These are phyloP conservation scores for Sanguinoderma infundibulare DNA, from an alignment of 1,284 basidiomycete genomes.

Conservation along the genomic window DNA sequence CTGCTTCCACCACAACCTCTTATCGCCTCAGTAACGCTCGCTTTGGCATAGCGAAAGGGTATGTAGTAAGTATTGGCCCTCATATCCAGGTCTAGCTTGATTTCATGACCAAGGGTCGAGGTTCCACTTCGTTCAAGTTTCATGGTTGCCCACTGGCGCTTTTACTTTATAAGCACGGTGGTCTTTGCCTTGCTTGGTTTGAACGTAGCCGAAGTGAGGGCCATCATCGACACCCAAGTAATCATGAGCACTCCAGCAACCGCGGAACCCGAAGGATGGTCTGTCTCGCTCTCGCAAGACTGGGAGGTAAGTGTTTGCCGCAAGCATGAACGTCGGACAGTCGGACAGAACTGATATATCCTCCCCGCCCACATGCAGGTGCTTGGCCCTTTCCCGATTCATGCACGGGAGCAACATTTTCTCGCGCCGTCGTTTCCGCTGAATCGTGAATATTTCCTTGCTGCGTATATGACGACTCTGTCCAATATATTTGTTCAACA, in stretches of 20 bases:
- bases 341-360: background rate
- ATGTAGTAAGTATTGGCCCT: no score
- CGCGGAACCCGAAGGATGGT: constrained; percentile 25
- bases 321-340: background rate
- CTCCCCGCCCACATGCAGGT: constrained; percentile 48
- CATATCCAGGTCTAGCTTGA: no score
- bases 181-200: background rate
- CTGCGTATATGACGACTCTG: background rate
- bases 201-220: background rate
- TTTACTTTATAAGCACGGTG: background rate
- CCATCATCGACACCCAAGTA: constrained; percentile 3
- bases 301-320: constrained; percentile 38
- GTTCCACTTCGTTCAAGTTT: no score
- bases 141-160: no score
- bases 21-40: no score
- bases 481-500: constrained; percentile 22
- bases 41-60: no score
- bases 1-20: no score
- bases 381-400: constrained; percentile 80
- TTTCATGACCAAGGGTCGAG: no score
- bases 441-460: constrained; percentile 47
- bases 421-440: constrained; percentile 77
- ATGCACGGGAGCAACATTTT: constrained; percentile 80
- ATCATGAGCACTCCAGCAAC: constrained; percentile 1
- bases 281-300: constrained; percentile 30